Evolutionary conservation across 495 filamentous ascomycete species (phyloP).

Genomic region (Podospora appendiculata): DNA sequence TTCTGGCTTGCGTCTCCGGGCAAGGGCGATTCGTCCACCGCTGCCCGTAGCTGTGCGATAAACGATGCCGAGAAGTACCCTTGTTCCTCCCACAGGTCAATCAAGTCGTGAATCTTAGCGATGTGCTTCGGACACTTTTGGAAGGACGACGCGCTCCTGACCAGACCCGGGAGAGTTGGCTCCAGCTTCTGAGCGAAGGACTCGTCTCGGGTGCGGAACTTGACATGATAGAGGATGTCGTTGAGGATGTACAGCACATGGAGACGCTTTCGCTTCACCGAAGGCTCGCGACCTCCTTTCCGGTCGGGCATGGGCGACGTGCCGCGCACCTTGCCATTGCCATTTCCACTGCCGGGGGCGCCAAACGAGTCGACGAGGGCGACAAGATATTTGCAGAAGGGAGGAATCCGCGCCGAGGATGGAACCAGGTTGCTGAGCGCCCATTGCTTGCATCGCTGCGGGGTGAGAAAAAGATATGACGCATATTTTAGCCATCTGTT

Average conservation of each 20-base stretch:
- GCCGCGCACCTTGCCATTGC: not conserved
- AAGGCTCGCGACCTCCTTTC: slow-evolving; percentile 33
- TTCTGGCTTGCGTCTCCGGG: not conserved
- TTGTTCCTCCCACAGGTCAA: slow-evolving; percentile 66
- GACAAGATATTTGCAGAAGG: slow-evolving; percentile 69
- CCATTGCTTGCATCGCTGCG: slow-evolving; percentile 84
- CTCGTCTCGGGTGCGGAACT: slow-evolving; percentile 49
- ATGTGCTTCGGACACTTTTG: slow-evolving; percentile 58
- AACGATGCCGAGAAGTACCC: slow-evolving; percentile 56
- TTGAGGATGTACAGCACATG: slow-evolving; percentile 78
- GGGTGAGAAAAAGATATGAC: slow-evolving; percentile 15
- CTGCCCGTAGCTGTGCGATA: slow-evolving; percentile 52
- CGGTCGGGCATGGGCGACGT: slow-evolving; percentile 5
- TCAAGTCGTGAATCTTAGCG: slow-evolving; percentile 53
- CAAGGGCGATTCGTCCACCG: slow-evolving; percentile 39
- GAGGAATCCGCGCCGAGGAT: slow-evolving; percentile 56
- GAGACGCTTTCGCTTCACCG: slow-evolving; percentile 60
- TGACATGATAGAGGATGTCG: slow-evolving; percentile 75
- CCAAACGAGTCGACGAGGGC: slow-evolving; percentile 57
- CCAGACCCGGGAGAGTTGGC: slow-evolving; percentile 50
- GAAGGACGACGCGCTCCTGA: slow-evolving; percentile 56
- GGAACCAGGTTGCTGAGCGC: slow-evolving; percentile 62
- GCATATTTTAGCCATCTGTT: slow-evolving; percentile 51
- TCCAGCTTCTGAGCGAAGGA: slow-evolving; percentile 55
- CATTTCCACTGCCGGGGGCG: slow-evolving; percentile 4